phyloP scores from a whole-genome alignment of 73 alveolate genomes.

The Paramecium sexaurelia region DNA sequence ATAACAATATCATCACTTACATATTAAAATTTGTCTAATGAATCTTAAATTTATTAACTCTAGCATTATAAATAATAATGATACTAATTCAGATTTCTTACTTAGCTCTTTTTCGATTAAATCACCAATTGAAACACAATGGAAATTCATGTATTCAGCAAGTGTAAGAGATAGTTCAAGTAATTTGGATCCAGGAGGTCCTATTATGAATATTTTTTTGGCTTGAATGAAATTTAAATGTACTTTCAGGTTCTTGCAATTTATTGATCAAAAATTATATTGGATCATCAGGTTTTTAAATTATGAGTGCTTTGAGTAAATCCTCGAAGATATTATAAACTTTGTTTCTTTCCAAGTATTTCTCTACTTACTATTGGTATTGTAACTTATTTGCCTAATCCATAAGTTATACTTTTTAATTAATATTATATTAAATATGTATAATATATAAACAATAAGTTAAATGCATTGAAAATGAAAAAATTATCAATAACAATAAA shows the following conservation, averaged over 20 bases:
- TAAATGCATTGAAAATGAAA: not conserved
- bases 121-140: conserved; percentile 82
- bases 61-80: conserved; percentile 44
- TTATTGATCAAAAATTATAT: conserved; percentile 83
- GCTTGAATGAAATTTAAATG: conserved; percentile 60
- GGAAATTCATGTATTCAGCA: conserved; percentile 78
- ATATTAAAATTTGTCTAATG: conserved; percentile 56
- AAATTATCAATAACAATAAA: not conserved
- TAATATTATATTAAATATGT: not conserved
- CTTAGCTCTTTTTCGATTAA: conserved; percentile 85
- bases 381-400: conserved; percentile 83
- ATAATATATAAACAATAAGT: not conserved
- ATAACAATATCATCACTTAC: conserved; percentile 90
- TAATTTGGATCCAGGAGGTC: conserved; percentile 91
- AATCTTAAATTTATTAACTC: conserved; percentile 63
- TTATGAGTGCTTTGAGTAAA: conserved; percentile 84
- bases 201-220: conserved; percentile 89
- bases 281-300: conserved; percentile 94
- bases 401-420: conserved; percentile 70
- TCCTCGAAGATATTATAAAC: conserved; percentile 90
- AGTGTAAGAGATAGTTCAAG: conserved; percentile 81
- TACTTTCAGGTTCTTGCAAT: conserved; percentile 76
- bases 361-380: conserved; percentile 85
- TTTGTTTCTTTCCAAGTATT: conserved; percentile 88
- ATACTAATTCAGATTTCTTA: conserved; percentile 78